phyloP scores from a whole-genome alignment of 768 basidiomycete species.

The Pulveroboletus sp. region DNA sequence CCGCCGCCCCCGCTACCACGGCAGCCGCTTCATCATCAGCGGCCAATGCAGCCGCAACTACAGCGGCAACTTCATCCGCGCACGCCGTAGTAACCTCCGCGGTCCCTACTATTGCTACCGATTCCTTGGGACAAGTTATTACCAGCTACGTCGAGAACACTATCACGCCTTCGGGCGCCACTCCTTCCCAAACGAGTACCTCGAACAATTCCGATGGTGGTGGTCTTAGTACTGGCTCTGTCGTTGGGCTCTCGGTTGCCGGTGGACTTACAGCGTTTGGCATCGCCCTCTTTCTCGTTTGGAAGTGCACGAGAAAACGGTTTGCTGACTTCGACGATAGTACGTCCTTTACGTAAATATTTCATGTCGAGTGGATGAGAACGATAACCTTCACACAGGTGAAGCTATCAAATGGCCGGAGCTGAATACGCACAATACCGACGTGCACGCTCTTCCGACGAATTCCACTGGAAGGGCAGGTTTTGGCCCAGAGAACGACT shows the following conservation, averaged over 20 bases:
- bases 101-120: conserved; percentile 24
- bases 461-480: conserved; percentile 67
- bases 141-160: conserved; percentile 20
- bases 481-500: conserved; percentile 55
- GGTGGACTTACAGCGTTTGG: conserved; percentile 73
- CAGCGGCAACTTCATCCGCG: conserved; percentile 3
- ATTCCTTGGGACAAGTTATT: conserved; percentile 26
- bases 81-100: background rate
- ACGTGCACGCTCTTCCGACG: conserved; percentile 63
- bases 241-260: conserved; percentile 76
- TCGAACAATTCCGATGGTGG: conserved; percentile 16
- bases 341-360: conserved; percentile 37
- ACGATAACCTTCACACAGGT: conserved; percentile 34
- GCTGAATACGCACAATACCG: conserved; percentile 58
- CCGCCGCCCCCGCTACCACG: conserved; percentile 6
- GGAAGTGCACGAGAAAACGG: conserved; percentile 84
- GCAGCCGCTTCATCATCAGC: background rate
- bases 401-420: conserved; percentile 93
- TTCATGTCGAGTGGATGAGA: conserved; percentile 4
- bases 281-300: conserved; percentile 70
- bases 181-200: conserved; percentile 22
- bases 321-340: conserved; percentile 74
- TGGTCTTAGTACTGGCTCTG: conserved; percentile 64
- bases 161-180: conserved; percentile 20
- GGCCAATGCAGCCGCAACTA: background rate